A percentile compares a stretch with the other conserved stretches of the same genome.
phyloP scores from a whole-genome alignment of 345 rosid genomes.

The Populus alba region DNA sequence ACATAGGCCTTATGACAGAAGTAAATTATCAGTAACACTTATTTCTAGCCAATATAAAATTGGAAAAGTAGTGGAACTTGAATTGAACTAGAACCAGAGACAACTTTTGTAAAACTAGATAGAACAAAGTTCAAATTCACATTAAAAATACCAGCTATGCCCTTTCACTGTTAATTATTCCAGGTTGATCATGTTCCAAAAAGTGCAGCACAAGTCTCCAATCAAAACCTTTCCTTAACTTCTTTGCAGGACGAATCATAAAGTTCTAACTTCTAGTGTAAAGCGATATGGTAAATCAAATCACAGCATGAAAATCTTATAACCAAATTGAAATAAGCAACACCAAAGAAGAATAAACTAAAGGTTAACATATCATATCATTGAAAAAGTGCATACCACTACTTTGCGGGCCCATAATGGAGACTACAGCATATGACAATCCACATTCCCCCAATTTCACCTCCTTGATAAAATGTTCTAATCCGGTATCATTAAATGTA shows the following conservation, averaged over 20 bases:
- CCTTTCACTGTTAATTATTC: not conserved
- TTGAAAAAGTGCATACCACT: conserved; percentile 62
- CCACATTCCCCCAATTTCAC: conserved; percentile 78
- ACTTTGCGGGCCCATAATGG: conserved; percentile 99
- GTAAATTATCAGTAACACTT: not conserved
- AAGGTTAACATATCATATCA: not conserved
- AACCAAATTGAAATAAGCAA: not conserved
- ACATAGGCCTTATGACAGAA: not conserved
- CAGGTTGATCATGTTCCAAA: not conserved
- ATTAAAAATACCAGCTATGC: not conserved
- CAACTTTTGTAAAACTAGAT: not conserved
- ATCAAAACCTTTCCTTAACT: not conserved
- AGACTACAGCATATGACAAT: conserved; percentile 86
- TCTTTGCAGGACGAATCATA: not conserved
- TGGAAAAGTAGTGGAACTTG: not conserved
- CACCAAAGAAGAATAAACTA: not conserved
- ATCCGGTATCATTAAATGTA: conserved; percentile 56
- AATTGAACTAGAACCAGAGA: not conserved
- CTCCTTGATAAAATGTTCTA: conserved; percentile 72
- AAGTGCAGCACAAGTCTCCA: not conserved
- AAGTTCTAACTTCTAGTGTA: not conserved
- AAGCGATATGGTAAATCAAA: not conserved
- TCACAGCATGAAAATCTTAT: not conserved
- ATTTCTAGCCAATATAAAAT: not conserved
- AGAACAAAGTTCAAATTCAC: not conserved